Conservation (phyloP, 2,329 filamentous ascomycete genomes). For the Cercospora nicotianae region DNA sequence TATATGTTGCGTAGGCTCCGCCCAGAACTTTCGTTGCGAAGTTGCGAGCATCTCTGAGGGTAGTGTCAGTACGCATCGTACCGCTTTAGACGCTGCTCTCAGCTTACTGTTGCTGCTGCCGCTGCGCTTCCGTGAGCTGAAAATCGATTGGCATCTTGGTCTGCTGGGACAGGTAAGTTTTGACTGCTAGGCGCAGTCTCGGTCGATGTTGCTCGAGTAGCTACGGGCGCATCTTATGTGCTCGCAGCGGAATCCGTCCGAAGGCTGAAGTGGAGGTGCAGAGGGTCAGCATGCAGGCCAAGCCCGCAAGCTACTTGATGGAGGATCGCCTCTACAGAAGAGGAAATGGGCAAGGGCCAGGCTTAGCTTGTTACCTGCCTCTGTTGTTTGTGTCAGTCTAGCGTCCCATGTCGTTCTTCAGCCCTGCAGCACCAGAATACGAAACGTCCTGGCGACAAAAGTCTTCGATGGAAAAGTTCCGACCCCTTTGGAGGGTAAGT, state of each 20-base stretch:
- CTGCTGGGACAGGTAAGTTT: neutral
- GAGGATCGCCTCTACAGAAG: slow-evolving; percentile 12
- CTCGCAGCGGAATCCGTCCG: neutral
- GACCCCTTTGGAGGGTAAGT: neutral
- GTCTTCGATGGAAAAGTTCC: neutral
- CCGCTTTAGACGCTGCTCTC: neutral
- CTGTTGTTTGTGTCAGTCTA: neutral
- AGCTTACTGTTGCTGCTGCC: slow-evolving; percentile 8
- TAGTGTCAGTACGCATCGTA: neutral
- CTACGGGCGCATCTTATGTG: neutral
- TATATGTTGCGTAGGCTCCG: slow-evolving; percentile 34
- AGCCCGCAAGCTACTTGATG: slow-evolving; percentile 2
- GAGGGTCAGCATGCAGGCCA: neutral
- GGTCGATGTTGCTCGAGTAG: neutral
- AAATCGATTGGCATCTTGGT: slow-evolving; percentile 15
- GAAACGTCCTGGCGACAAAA: neutral
- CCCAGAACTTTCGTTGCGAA: slow-evolving; percentile 35
- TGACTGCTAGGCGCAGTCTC: neutral
- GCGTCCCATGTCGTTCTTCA: neutral
- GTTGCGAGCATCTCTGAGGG: slow-evolving; percentile 24
- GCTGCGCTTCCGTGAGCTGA: slow-evolving; percentile 9
- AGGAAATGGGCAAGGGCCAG: slow-evolving; percentile 5
- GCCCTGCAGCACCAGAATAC: neutral
- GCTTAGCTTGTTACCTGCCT: neutral
- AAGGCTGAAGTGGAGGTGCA: neutral